Percentiles rank a stretch among this genome's conserved stretches.
Evolutionary conservation across 2,329 filamentous ascomycete genomes (phyloP).

Genomic region (Curvularia sp.): DNA sequence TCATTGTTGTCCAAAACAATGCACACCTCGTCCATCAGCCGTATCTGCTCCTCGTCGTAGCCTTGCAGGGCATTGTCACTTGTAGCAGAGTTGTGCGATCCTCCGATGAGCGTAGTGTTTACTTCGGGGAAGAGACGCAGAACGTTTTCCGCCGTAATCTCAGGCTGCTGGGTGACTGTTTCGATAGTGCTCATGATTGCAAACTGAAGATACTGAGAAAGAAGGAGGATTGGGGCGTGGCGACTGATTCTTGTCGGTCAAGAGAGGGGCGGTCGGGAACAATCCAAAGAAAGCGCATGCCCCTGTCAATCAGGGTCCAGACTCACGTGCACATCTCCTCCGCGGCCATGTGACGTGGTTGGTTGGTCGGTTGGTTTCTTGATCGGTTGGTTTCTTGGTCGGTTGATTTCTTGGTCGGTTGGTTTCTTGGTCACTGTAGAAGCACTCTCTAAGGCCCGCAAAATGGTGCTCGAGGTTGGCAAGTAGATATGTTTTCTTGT

Average conservation of each 20-base stretch:
- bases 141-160: constrained; percentile 86
- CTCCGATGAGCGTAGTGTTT: constrained; percentile 65
- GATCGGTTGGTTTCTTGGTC: too few species aligned
- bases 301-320: constrained; percentile 14
- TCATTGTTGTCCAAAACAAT: constrained; percentile 95
- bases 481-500: constrained; percentile 6
- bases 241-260: constrained; percentile 1
- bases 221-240: constrained; percentile 10
- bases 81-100: constrained; percentile 66
- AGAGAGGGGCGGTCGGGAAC: constrained; percentile 11
- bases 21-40: constrained; percentile 98
- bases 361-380: neutral
- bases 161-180: constrained; percentile 55
- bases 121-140: constrained; percentile 88
- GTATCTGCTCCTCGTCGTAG: constrained; percentile 97
- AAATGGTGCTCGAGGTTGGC: neutral
- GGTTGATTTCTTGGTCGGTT: too few species aligned
- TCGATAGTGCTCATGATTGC: constrained; percentile 45
- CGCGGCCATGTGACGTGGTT: neutral
- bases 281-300: constrained; percentile 6
- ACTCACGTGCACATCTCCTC: constrained; percentile 4
- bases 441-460: neutral
- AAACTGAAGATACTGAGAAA: constrained; percentile 5
- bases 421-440: neutral
- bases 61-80: constrained; percentile 76